Evolutionary conservation across 371 early-diverging fungal species (phyloP).

Genomic region (Synchytrium microbalum): DNA sequence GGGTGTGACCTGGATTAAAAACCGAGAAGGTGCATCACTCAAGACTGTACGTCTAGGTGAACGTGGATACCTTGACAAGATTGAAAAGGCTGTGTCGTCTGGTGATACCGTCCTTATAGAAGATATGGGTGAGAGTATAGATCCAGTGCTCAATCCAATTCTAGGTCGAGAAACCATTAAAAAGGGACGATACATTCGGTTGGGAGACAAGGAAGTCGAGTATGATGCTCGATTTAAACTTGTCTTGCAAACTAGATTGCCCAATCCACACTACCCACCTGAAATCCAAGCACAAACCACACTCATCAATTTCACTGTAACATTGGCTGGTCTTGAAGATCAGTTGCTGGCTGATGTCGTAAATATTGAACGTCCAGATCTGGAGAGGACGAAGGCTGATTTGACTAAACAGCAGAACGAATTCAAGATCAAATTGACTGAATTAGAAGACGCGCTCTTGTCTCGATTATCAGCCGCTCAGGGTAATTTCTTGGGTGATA

Average conservation of each 20-base stretch:
- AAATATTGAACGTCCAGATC: slow-evolving; percentile 52
- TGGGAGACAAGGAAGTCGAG: slow-evolving; percentile 61
- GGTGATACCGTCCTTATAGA: slow-evolving; percentile 51
- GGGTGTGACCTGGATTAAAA: slow-evolving; percentile 55
- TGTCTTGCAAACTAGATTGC: slow-evolving; percentile 49
- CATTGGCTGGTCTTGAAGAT: slow-evolving; percentile 52
- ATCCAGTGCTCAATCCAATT: slow-evolving; percentile 49
- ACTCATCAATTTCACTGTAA: slow-evolving; percentile 56
- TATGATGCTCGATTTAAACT: slow-evolving; percentile 51
- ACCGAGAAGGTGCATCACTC: slow-evolving; percentile 40
- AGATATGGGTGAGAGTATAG: slow-evolving; percentile 49
- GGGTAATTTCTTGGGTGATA: slow-evolving; percentile 57
- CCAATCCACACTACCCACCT: slow-evolving; percentile 59
- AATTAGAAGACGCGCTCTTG: slow-evolving; percentile 52
- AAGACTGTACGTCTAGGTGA: slow-evolving; percentile 47
- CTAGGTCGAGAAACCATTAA: slow-evolving; percentile 58
- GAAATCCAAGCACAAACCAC: slow-evolving; percentile 60
- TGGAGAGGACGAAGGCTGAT: slow-evolving; percentile 52
- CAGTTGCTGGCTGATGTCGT: slow-evolving; percentile 58
- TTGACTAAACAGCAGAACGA: slow-evolving; percentile 59
- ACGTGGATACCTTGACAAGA: slow-evolving; percentile 46
- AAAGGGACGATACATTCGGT: slow-evolving; percentile 47
- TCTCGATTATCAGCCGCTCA: slow-evolving; percentile 48
- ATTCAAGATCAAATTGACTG: slow-evolving; percentile 54
- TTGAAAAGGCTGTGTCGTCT: slow-evolving; percentile 50